Base-by-base conservation (phyloP, 2,329 filamentous ascomycete species). In the Fusarium equiseti region DNA sequence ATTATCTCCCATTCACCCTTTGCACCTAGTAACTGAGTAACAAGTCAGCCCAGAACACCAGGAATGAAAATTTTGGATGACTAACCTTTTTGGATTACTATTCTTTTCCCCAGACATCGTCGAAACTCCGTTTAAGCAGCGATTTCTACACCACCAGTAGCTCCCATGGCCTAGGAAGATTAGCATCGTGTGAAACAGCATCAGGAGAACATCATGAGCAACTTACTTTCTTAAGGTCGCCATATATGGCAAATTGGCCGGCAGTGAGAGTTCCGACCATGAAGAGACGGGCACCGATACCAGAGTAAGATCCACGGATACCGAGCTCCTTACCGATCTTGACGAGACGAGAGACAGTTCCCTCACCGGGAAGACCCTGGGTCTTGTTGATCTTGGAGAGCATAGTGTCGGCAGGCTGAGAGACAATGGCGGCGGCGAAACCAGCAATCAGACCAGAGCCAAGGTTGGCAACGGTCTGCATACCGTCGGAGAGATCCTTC, bases 321-420 rank as follows among this genome's bases (percentile, higher is more conserved):
- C 93, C 93, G 77, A 97, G 91, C 85, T 97, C 93, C 84, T 91
- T 92, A 75, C 85, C 92, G 79, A 97, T 97, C 91, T 96, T 96
- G 87, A 95, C 86, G 79, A 97, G 85, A 83, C 93, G 91, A 82
- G 86, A 88, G 80, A 88, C 88, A 77, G 92, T 96, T 79, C 93
- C 90, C 87, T 97, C 92, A 87, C 93, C 93, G 74, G 93, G 93
- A 67, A 90, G 86, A 84, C 92, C 93, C 87, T 93, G 90, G 84
- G 92, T 93, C 92, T 96, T 96, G 92, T 97, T 97, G 88, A 97
- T 96, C 90, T 95, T 96, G 85, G 89, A 92, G 73, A 97, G 90
- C 93, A 97, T 97, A 80, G 93, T 97, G 83, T 97, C 93, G 81
- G 93, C 93, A 76, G 93, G 93, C 86, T 97, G 93, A 71, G 93